Evolutionary conservation across 345 rosid species (phyloP), one percentile per base, ranked within the genome.

Genomic region (Pugionium dolabratum): DNA sequence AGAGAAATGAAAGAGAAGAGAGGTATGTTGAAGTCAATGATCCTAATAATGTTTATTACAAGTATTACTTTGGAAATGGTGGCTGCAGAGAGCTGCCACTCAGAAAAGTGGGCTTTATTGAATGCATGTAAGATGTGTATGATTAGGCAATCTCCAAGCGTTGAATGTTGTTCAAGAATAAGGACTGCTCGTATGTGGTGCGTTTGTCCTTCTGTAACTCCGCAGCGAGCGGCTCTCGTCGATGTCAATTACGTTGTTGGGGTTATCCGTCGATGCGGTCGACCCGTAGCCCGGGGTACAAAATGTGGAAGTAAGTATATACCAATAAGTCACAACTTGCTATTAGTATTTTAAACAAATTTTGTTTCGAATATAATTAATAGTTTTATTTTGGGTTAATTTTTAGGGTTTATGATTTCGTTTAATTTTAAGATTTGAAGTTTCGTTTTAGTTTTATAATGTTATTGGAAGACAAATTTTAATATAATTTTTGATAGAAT

Each of bases 141-240:
- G 1, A 32, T 52, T 4, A 32, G 27, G 40, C 40, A 32, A 9
- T 18, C 57, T 52, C 57, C 57, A 9, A 35, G 5, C 9, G 57
- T 36, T 32, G 57, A 52, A 32, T 52, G 57, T 11, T 52, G 57
- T 52, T 9, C 39, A 10, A 52, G 57, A 52, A 52, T 52, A 52
- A 52, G 57, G 32, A n/a, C 4, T 27, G 33, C 57, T 52, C 57
- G 27, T 2, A 36, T 35, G 5, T 32, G 57, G 57, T 52, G 57
- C 57, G 57, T 52, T 52, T 52, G 57, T 52, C 57, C 57, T 32
- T 52, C 57, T 32, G 57, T 52, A 52, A 52, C 57, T 4, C 57
- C 57, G 6, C 57, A 33, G 27, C 32, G 57, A 32, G 57, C 57
- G 9, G 57, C 57, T 33, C 57, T 52, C 9, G 3, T 52, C 57